phyloP scores from a whole-genome alignment of 352 stramenopile species.

The Halophytophthora batemanensis region DNA sequence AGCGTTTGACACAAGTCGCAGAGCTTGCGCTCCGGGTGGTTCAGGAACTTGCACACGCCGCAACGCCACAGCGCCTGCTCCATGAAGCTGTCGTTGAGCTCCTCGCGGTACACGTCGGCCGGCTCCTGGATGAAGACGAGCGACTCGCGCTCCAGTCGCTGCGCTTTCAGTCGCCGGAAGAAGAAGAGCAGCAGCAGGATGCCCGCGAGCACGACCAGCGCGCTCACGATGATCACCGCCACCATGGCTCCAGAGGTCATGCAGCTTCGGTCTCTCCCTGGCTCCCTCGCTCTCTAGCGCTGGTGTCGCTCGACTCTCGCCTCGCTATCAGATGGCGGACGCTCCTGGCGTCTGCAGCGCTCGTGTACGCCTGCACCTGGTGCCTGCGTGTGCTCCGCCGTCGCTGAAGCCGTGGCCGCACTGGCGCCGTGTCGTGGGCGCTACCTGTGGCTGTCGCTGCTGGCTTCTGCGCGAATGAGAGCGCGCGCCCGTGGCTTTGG shows the following conservation, averaged over 20 bases:
- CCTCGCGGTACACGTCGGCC: conserved; percentile 70
- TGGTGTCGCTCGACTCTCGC: too few species aligned
- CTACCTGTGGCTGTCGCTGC: not conserved
- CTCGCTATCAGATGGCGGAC: too few species aligned
- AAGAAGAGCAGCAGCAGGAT: conserved; percentile 48
- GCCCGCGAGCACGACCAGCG: conserved; percentile 38
- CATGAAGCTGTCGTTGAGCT: conserved; percentile 83
- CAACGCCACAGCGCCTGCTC: conserved; percentile 85
- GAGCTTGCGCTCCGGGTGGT: conserved; percentile 73
- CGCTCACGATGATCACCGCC: conserved; percentile 39
- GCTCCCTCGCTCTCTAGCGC: too few species aligned
- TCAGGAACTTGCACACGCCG: conserved; percentile 87
- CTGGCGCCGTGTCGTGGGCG: too few species aligned
- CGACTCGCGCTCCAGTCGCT: conserved; percentile 31
- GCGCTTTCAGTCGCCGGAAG: conserved; percentile 30
- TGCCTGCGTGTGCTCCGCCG: too few species aligned
- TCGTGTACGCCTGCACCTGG: too few species aligned
- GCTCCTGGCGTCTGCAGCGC: too few species aligned
- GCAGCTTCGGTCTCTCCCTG: not conserved
- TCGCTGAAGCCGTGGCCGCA: too few species aligned
- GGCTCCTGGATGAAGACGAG: conserved; percentile 56
- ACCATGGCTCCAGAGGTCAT: conserved; percentile 19
- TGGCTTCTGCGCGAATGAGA: not conserved
- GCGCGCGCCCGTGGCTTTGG: too few species aligned
- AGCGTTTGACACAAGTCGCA: conserved; percentile 86